Conservation (phyloP, 106 monocot species). For the Posidonia australis region DNA sequence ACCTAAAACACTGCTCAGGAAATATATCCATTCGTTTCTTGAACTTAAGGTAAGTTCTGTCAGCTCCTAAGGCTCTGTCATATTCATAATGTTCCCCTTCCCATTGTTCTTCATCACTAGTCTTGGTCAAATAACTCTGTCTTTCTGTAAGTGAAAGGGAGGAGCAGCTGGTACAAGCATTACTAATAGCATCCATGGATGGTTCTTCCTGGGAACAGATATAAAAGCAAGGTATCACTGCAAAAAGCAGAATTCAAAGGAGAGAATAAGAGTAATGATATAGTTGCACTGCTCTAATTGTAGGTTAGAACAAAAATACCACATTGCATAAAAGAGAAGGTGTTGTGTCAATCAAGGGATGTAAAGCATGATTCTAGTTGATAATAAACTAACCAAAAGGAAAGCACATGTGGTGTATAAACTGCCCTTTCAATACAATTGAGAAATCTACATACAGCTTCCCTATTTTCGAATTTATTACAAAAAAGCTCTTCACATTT, state of each 20-base stretch:
- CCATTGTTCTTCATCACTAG: conserved; percentile 58
- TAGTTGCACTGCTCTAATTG: background rate
- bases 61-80: conserved; percentile 77
- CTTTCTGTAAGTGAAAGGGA: conserved; percentile 45
- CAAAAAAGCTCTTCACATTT: no score
- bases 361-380: no score
- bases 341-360: no score
- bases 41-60: conserved; percentile 87
- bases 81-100: conserved; percentile 80
- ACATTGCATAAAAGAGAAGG: no score
- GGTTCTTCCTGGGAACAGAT: conserved; percentile 44
- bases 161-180: conserved; percentile 15
- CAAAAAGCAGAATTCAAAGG: conserved; percentile 7
- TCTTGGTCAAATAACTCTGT: conserved; percentile 13
- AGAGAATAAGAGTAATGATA: background rate
- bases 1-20: conserved; percentile 96
- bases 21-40: conserved; percentile 80
- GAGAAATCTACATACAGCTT: no score
- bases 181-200: background rate
- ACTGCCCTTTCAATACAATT: no score
- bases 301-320: background rate
- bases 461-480: no score
- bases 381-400: no score
- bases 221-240: conserved; percentile 96
- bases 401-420: no score